A percentile compares a stretch with the other conserved stretches of the same genome.
Evolutionary conservation across 2,329 filamentous ascomycete genomes (phyloP).

Genomic region (Penicillium sp.): DNA sequence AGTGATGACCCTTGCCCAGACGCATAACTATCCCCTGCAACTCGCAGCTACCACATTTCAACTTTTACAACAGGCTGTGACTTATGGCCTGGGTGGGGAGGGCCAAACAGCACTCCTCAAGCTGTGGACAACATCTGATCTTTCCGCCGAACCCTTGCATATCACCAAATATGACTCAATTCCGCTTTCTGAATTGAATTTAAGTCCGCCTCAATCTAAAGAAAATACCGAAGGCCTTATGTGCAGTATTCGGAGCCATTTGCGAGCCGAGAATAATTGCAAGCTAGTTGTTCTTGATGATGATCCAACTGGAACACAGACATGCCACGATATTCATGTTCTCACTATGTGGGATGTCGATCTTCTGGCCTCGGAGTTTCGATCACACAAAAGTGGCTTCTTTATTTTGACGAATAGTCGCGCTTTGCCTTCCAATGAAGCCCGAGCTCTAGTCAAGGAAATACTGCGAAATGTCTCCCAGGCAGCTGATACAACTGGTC

Average conservation of each 20-base stretch:
- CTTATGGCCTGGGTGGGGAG: background rate
- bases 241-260: background rate
- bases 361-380: background rate
- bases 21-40: slow-evolving; percentile 10
- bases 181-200: background rate
- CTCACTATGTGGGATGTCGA: slow-evolving; percentile 1
- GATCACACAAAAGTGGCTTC: background rate
- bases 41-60: slow-evolving; percentile 3
- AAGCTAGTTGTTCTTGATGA: slow-evolving; percentile 1
- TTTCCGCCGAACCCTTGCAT: background rate
- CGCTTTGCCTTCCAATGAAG: background rate
- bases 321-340: background rate
- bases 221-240: background rate
- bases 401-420: slow-evolving; percentile 2
- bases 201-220: background rate
- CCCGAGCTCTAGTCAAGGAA: background rate
- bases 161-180: background rate
- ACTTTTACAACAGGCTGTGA: slow-evolving; percentile 8
- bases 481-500: background rate
- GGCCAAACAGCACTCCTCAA: slow-evolving; percentile 2
- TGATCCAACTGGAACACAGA: slow-evolving; percentile 1
- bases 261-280: background rate
- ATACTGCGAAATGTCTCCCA: background rate
- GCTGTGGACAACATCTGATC: slow-evolving; percentile 7
- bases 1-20: slow-evolving; percentile 3